Percentiles rank a stretch among this genome's conserved stretches.
Evolutionary conservation across 2,329 filamentous ascomycete species (phyloP).

Genomic region (Fusarium sacchari): DNA sequence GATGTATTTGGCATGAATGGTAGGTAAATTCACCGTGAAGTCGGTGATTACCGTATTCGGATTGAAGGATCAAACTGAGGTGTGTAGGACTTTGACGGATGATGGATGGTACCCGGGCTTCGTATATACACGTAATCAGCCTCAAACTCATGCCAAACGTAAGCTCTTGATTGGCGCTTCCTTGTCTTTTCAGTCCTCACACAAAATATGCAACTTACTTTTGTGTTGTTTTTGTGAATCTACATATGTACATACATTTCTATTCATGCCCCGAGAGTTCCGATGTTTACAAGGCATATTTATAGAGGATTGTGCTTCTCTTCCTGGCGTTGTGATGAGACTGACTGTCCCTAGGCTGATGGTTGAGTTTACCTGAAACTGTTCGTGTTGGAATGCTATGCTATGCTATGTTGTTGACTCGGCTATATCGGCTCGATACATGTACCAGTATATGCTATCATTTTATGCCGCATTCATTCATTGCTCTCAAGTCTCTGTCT

Average conservation of each 20-base stretch:
- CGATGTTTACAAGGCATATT: not conserved
- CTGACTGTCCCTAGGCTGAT: not conserved
- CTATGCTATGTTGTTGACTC: not conserved
- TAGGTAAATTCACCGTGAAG: too few species aligned
- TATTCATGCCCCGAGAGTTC: not conserved
- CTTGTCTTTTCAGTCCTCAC: not conserved
- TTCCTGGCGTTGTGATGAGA: not conserved
- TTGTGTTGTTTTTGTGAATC: not conserved
- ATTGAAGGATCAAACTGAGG: not conserved
- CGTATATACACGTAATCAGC: slow-evolving; percentile 6
- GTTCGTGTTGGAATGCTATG: not conserved
- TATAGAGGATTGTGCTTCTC: not conserved
- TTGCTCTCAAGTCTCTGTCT: not conserved
- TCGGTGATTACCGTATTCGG: slow-evolving; percentile 18
- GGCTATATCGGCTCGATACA: not conserved
- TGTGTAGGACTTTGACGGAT: slow-evolving; percentile 5
- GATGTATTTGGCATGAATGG: rapidly evolving
- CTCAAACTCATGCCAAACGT: not conserved
- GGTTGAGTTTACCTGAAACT: slow-evolving; percentile 1
- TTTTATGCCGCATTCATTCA: not conserved
- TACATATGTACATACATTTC: too few species aligned
- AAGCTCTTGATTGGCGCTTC: not conserved
- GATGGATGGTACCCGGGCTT: not conserved
- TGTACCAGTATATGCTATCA: not conserved
- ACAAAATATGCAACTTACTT: not conserved